Percentiles rank a stretch among this genome's conserved stretches.
These are phyloP conservation scores for Gloeopeniophorella convolvens DNA, from an alignment of 768 basidiomycete species.

Conservation along the genomic window DNA sequence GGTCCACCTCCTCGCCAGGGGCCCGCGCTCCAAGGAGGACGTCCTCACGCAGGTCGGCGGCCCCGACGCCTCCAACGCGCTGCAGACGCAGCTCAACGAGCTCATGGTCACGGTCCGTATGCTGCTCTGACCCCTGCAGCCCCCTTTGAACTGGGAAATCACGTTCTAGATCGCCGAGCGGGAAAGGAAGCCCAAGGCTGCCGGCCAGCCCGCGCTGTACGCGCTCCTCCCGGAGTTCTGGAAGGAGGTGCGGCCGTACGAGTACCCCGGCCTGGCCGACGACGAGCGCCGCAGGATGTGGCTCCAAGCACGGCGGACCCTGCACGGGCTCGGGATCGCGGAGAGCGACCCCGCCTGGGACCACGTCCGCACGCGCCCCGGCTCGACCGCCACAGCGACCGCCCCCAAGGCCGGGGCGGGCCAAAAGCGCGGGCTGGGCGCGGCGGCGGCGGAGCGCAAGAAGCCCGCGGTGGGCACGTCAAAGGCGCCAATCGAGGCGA, in stretches of 20 bases:
- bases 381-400: not conserved
- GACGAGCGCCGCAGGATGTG: constrained; percentile 44
- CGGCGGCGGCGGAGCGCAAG: constrained; percentile 7
- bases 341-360: constrained; percentile 60
- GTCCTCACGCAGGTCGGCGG: constrained; percentile 41
- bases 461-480: constrained; percentile 4
- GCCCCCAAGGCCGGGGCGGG: not conserved
- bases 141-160: not conserved
- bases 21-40: constrained; percentile 37
- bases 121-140: not conserved
- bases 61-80: constrained; percentile 28
- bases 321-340: constrained; percentile 47
- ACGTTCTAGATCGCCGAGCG: constrained; percentile 17
- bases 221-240: constrained; percentile 50
- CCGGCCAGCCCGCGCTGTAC: constrained; percentile 31
- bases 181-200: constrained; percentile 3
- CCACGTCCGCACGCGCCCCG: constrained; percentile 32
- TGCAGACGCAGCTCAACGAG: constrained; percentile 38
- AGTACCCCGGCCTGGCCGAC: constrained; percentile 46
- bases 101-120: constrained; percentile 45
- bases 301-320: constrained; percentile 42
- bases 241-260: constrained; percentile 65
- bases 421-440: constrained; percentile 3
- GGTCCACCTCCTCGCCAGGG: constrained; percentile 49
- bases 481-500: constrained; percentile 5